Conservation (phyloP, 2,329 filamentous ascomycete species). For the Paraconiothyrium sp. region DNA sequence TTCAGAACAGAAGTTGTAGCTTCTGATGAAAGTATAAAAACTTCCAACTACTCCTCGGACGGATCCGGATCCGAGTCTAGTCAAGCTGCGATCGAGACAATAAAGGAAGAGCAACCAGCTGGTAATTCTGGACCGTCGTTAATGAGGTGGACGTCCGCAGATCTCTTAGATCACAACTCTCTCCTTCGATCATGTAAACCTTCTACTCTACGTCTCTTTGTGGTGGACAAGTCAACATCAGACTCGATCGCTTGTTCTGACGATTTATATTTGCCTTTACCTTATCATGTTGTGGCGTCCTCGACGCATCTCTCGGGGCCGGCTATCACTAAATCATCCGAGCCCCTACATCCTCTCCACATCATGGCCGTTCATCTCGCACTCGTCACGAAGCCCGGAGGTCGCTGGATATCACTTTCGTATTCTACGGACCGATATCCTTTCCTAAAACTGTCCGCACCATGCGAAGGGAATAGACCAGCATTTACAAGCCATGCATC, state of each 20-base stretch:
- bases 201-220: constrained; percentile 36
- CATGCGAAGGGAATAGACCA: neutral
- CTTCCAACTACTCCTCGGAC: neutral
- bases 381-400: constrained; percentile 47
- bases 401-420: constrained; percentile 52
- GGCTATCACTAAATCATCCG: constrained; percentile 16
- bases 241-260: constrained; percentile 50
- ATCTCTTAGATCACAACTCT: constrained; percentile 48
- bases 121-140: neutral
- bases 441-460: constrained; percentile 35
- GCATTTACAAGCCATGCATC: neutral
- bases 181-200: constrained; percentile 34
- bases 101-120: neutral
- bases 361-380: constrained; percentile 54
- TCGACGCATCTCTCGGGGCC: constrained; percentile 14
- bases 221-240: constrained; percentile 52
- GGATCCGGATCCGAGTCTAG: neutral
- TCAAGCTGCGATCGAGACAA: neutral
- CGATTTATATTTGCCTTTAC: constrained; percentile 40
- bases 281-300: constrained; percentile 36
- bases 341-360: constrained; percentile 49
- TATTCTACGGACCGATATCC: constrained; percentile 53
- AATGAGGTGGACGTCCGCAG: constrained; percentile 47
- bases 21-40: neutral
- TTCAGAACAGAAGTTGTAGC: constrained; percentile 13